Evolutionary conservation across 1,284 basidiomycete genomes (phyloP).

Genomic region (Amylostereum chailletii): DNA sequence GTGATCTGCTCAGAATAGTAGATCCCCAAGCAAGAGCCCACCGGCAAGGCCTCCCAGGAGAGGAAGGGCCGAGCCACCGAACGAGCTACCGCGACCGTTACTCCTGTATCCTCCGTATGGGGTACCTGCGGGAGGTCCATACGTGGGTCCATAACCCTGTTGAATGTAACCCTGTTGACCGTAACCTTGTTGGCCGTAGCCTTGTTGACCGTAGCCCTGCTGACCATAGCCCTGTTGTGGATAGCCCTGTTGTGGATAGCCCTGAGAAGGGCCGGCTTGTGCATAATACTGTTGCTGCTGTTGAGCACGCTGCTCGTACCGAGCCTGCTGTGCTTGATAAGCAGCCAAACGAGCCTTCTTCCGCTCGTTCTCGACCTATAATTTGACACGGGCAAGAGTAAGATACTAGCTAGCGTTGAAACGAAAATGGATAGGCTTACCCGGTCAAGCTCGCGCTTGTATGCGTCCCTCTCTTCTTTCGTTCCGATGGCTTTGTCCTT

Average conservation of each 20-base stretch:
- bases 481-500: conserved; percentile 57
- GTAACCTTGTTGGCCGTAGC: conserved; percentile 16
- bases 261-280: conserved; percentile 4
- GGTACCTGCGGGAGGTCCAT: conserved; percentile 11
- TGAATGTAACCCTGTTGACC: conserved; percentile 10
- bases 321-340: conserved; percentile 1
- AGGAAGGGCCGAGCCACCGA: conserved; percentile 31
- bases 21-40: conserved; percentile 47
- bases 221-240: conserved; percentile 9
- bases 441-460: conserved; percentile 26
- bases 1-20: conserved; percentile 20
- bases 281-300: conserved; percentile 16
- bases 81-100: conserved; percentile 13
- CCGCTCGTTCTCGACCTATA: conserved; percentile 10
- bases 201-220: conserved; percentile 11
- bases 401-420: not conserved
- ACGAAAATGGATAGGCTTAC: conserved; percentile 20
- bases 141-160: not conserved
- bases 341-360: conserved; percentile 18
- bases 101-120: conserved; percentile 6
- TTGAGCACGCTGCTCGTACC: not conserved
- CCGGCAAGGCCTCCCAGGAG: conserved; percentile 53
- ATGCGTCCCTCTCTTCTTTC: conserved; percentile 52
- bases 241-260: conserved; percentile 1
- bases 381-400: not conserved